A percentile compares a stretch with the other conserved stretches of the same genome.
phyloP scores from a whole-genome alignment of 1,139 yeast genomes.

The Hansenula anomala region DNA sequence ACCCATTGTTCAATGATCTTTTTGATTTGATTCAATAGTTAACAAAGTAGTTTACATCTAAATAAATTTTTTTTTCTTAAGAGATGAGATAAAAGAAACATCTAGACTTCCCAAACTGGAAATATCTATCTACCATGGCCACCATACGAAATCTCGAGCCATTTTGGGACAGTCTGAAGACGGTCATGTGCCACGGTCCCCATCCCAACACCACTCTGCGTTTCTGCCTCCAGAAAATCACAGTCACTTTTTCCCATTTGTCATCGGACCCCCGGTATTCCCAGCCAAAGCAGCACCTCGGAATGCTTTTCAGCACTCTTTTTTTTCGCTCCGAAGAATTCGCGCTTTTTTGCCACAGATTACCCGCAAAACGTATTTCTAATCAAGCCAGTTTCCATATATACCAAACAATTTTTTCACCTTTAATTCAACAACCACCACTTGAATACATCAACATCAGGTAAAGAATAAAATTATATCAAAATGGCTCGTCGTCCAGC shows the following conservation, averaged over 20 bases:
- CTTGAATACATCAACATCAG: slow-evolving; percentile 2
- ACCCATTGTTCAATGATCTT: slow-evolving; percentile 48
- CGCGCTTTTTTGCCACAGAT: no score
- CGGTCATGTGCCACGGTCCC: slow-evolving; percentile 6
- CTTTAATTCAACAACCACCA: background rate
- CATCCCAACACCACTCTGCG: background rate
- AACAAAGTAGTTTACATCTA: no score
- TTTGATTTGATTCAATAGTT: background rate
- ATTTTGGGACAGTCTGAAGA: no score
- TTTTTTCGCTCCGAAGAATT: slow-evolving; percentile 1
- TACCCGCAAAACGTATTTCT: slow-evolving; percentile 9
- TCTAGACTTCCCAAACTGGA: slow-evolving; percentile 5
- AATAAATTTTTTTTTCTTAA: slow-evolving; percentile 5
- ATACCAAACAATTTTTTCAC: slow-evolving; percentile 1
- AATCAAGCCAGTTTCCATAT: slow-evolving; percentile 7
- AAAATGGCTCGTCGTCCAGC: slow-evolving; percentile 99
- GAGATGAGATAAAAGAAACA: slow-evolving; percentile 9
- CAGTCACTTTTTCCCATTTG: no score
- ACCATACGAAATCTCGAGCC: background rate
- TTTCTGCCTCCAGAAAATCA: no score
- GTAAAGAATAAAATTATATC: no score
- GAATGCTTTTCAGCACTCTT: no score
- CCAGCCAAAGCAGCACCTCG: no score
- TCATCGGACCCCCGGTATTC: no score
- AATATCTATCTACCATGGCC: background rate